phyloP scores from a whole-genome alignment of 345 rosid species.

The Crucihimalaya himalaica region DNA sequence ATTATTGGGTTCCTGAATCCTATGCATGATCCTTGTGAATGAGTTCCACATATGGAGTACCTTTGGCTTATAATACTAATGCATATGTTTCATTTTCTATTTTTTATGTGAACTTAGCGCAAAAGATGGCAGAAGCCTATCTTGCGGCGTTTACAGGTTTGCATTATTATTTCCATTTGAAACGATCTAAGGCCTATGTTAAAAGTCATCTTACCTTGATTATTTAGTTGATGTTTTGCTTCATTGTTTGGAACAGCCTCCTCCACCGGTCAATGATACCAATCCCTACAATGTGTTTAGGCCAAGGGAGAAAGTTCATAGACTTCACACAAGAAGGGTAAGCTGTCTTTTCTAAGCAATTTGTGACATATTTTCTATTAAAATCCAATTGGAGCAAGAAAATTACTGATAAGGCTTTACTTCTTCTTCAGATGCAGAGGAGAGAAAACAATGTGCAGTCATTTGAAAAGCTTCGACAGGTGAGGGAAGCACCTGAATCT shows the following conservation, averaged over 20 bases:
- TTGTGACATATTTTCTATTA: neutral
- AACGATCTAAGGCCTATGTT: constrained; percentile 9
- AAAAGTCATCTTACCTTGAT: neutral
- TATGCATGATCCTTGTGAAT: constrained; percentile 21
- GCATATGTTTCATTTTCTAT: constrained; percentile 15
- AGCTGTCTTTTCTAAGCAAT: constrained; percentile 8
- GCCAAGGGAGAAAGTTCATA: constrained; percentile 95
- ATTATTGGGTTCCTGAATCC: constrained; percentile 15
- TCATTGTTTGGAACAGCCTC: constrained; percentile 64
- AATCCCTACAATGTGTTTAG: constrained; percentile 97
- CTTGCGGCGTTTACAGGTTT: constrained; percentile 96
- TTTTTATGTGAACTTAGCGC: constrained; percentile 56
- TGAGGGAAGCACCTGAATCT: constrained; percentile 32
- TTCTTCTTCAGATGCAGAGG: constrained; percentile 82
- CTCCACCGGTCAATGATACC: constrained; percentile 96
- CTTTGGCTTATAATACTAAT: constrained; percentile 20
- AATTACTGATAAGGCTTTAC: constrained; percentile 20
- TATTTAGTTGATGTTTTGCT: constrained; percentile 12
- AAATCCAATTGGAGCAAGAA: neutral
- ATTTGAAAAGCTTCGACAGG: constrained; percentile 99
- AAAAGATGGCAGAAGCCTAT: constrained; percentile 97
- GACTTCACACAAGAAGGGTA: constrained; percentile 97
- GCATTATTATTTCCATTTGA: constrained; percentile 15
- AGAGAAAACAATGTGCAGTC: constrained; percentile 99
- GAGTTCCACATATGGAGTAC: constrained; percentile 4